Evolutionary conservation across 2,329 filamentous ascomycete genomes (phyloP).

Genomic region (Ascochyta clinopodiicola): DNA sequence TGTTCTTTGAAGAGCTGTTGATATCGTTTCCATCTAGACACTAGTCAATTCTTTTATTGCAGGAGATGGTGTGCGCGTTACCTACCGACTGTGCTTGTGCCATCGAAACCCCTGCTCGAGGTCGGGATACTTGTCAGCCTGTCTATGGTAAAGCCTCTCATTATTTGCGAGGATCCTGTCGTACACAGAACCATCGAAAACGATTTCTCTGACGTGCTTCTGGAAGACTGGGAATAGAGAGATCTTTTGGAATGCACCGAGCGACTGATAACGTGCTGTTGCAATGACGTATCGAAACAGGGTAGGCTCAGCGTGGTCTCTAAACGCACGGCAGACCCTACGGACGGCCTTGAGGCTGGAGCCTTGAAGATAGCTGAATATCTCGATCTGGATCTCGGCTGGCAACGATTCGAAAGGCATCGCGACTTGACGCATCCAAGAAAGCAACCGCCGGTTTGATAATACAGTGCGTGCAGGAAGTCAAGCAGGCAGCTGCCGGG

Average conservation of each 20-base stretch:
- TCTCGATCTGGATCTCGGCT: slow-evolving; percentile 38
- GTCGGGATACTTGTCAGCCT: slow-evolving; percentile 4
- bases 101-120: slow-evolving; percentile 19
- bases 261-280: slow-evolving; percentile 37
- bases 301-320: slow-evolving; percentile 32
- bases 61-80: not conserved
- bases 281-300: slow-evolving; percentile 35
- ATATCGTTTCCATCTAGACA: slow-evolving; percentile 33
- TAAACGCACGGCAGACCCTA: slow-evolving; percentile 25
- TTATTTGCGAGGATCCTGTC: slow-evolving; percentile 20
- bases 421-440: not conserved
- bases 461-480: not conserved
- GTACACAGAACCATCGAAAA: slow-evolving; percentile 41
- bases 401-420: slow-evolving; percentile 28
- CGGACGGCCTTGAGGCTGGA: slow-evolving; percentile 35
- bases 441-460: not conserved
- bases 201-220: slow-evolving; percentile 39
- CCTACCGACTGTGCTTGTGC: slow-evolving; percentile 21
- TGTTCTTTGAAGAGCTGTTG: slow-evolving; percentile 34
- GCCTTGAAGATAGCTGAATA: slow-evolving; percentile 33
- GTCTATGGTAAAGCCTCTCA: slow-evolving; percentile 15
- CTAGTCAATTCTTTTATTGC: not conserved
- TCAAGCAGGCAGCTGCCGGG: slow-evolving; percentile 8
- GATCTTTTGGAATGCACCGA: slow-evolving; percentile 38
- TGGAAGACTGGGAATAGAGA: slow-evolving; percentile 31